Base-by-base conservation (phyloP, 2,329 filamentous ascomycete genomes). In the Ophiostoma sp. region DNA sequence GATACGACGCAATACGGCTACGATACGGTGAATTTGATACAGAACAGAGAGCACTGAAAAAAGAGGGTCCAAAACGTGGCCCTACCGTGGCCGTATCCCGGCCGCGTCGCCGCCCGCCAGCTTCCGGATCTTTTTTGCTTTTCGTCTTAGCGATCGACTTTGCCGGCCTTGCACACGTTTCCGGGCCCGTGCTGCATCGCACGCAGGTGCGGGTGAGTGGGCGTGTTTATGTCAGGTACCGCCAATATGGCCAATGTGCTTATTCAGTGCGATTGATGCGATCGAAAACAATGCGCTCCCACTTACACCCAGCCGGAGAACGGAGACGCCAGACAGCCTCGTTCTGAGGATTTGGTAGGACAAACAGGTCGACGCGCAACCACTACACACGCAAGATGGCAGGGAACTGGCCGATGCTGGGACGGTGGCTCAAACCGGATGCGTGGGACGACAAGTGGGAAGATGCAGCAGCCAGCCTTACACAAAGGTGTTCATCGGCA, bases 381-480 rank as follows among this genome's bases (percentile, higher is more conserved):
- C 11, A 17, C n/a, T 1, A n/a, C n/a, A 28, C n/a, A 45, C 39
- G 36, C 36, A 64, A 28, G 39, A 42, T 42, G n/a, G n/a, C n/a
- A 33, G 28, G 39, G 42, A 22, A 33, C 2, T 66, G 36, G n/a
- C 61, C 36, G 36, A 66, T 45, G 61, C 36, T 66, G 61, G 22
- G 12, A 42, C 22, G 5, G 15, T 28, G 57, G 31, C 17, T 61
- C 28, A 11, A 28, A 33, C 55, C 22, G 28, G 31, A 63, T 42
- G 61, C 15, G 33, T 66, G 36, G 61, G n/a, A 42, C 55, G 25
- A 48, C 15, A 19, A 17, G 15, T 28, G 61, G 36, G 22, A 15
- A 66, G 61, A 66, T 66, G 22, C 61, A 66, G 61, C 61, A 45
- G 61, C 61, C 36, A 66, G 36, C 36, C 61, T 45, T 45, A 36